phyloP scores from a whole-genome alignment of 2,329 filamentous ascomycete genomes.

The Calycina marina region DNA sequence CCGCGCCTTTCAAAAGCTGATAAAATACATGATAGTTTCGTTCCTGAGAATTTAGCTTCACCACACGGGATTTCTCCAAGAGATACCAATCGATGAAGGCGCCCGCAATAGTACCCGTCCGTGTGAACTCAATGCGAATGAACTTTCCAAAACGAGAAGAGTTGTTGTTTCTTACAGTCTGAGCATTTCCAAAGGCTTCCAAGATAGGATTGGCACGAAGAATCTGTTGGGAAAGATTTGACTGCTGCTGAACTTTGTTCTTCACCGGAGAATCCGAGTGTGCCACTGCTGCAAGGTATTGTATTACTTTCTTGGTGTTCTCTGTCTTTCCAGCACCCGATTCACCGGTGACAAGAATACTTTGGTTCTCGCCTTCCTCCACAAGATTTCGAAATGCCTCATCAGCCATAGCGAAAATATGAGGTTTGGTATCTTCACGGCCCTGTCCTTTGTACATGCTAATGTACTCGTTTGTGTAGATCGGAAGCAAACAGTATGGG shows the following conservation, averaged over 20 bases:
- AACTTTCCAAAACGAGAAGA: conserved; percentile 98
- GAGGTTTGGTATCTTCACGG: conserved; percentile 87
- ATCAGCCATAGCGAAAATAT: conserved; percentile 96
- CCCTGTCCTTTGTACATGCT: conserved; percentile 93
- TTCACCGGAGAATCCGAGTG: conserved; percentile 60
- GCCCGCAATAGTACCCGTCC: conserved; percentile 78
- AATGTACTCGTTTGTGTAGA: conserved; percentile 93
- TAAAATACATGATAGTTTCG: conserved; percentile 98
- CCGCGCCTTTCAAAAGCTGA: conserved; percentile 78
- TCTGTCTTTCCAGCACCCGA: conserved; percentile 97
- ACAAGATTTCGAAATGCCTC: conserved; percentile 92
- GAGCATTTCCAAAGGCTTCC: conserved; percentile 95
- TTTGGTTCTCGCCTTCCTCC: conserved; percentile 90
- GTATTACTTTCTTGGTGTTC: conserved; percentile 98
- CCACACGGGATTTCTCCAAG: conserved; percentile 93
- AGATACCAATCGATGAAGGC: conserved; percentile 99
- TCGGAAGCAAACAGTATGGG: conserved; percentile 85
- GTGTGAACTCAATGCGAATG: conserved; percentile 89
- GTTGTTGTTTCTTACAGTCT: conserved; percentile 96
- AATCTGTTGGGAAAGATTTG: conserved; percentile 91
- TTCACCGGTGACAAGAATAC: conserved; percentile 93
- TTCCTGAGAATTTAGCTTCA: conserved; percentile 74
- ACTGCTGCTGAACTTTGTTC: conserved; percentile 46
- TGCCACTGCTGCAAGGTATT: conserved; percentile 91
- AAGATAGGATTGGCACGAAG: conserved; percentile 91